Evolutionary conservation across 1,284 basidiomycete genomes (phyloP).

Genomic region (Peniophora sp.): DNA sequence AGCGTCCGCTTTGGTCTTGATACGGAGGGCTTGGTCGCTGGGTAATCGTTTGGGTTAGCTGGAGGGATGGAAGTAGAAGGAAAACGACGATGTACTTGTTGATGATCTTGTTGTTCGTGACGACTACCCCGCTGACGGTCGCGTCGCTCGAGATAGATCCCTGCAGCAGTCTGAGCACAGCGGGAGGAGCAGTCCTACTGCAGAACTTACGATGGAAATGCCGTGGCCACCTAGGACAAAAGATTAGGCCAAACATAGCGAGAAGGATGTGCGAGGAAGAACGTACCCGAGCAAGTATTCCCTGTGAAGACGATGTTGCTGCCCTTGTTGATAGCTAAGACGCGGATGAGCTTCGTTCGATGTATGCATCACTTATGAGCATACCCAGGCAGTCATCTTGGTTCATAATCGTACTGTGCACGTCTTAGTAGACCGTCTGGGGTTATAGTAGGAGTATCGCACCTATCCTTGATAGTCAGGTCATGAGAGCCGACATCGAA

Average conservation of each 20-base stretch:
- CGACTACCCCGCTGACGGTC: constrained; percentile 37
- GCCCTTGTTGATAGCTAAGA: constrained; percentile 44
- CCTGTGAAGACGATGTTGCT: constrained; percentile 44
- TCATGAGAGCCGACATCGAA: constrained; percentile 40
- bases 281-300: constrained; percentile 45
- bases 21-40: constrained; percentile 32
- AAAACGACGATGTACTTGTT: constrained; percentile 17
- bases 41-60: not conserved
- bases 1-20: constrained; percentile 29
- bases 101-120: constrained; percentile 36
- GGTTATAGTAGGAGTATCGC: constrained; percentile 4
- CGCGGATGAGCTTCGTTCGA: no score
- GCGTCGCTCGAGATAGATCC: constrained; percentile 43
- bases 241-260: no score
- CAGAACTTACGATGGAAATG: constrained; percentile 35
- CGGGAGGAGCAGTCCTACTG: no score
- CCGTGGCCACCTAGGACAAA: constrained; percentile 61
- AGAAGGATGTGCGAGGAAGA: no score
- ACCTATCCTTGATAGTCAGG: constrained; percentile 34
- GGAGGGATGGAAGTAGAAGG: not conserved
- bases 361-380: no score
- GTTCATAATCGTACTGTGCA: constrained; percentile 15
- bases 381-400: constrained; percentile 49
- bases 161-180: constrained; percentile 6
- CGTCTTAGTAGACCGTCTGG: not conserved